Base-by-base conservation (phyloP, 257 asterid genomes). In the Ilex asprella region DNA sequence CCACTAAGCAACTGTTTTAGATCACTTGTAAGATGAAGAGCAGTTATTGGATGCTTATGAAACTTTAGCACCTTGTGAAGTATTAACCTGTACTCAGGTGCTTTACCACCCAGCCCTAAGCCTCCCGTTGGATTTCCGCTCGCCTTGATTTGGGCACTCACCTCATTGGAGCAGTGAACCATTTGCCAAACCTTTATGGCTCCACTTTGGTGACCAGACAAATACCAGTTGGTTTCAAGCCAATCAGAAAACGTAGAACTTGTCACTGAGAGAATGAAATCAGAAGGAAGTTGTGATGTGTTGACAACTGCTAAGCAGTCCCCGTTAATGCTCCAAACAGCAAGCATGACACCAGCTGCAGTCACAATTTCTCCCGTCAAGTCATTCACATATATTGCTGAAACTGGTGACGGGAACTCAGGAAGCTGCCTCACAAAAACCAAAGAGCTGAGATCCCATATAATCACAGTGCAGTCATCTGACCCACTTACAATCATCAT, bases 161-260 rank as follows among this genome's bases (percentile, higher is more conserved):
- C 94, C 64, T 84, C 84, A 13, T 75, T 70, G 13, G 99, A 78
- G 65, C 77, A 79, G 76, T 93, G 99, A 44, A 93, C 89, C 94
- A 87, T 81, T 73, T 81, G 87, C 99, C 99, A 93, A 58, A 93
- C 82, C 80, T 93, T 93, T 58, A 89, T 84, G 8, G 97, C 96
- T n/a, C 99, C 99, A 59, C 99, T 93, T 71, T 89, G 95, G 81
- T 93, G 99, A 47, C 99, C 99, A 0, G 99, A 93, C 60, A 79
- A 89, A 35, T 83, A 93, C 99, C 99, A 93, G 63, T 74, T 77
- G 6, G 87, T 78, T 59, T 89, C 90, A 60, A 69, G 63, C 95
- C 97, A 93, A 65, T 93, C 99, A 7, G 96, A 89, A 70, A 75
- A 89, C 39, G 78, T 77, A 16, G 86, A 81, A 21, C 94, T 94